Evolutionary conservation across 1,139 yeast genomes (phyloP).

Genomic region (Nakaseomyces delphensis): DNA sequence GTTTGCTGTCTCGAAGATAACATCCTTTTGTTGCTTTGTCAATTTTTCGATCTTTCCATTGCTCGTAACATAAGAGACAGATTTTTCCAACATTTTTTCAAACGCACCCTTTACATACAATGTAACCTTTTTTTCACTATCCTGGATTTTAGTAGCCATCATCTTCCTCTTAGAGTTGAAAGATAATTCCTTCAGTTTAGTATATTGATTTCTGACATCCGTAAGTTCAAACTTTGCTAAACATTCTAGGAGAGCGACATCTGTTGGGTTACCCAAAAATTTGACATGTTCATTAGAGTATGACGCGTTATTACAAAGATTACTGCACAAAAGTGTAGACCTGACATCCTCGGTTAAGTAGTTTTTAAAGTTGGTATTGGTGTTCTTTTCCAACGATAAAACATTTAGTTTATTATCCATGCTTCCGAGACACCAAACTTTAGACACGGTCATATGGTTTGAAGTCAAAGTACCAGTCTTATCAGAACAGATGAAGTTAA

Average conservation of each 20-base stretch:
- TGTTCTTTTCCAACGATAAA: conserved; percentile 43
- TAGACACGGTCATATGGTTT: conserved; percentile 88
- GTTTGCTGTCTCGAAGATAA: conserved; percentile 49
- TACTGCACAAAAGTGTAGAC: conserved; percentile 56
- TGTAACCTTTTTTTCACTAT: conserved; percentile 51
- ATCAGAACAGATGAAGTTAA: conserved; percentile 89
- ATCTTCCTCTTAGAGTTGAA: conserved; percentile 77
- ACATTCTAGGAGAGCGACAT: conserved; percentile 76
- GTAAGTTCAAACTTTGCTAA: conserved; percentile 61
- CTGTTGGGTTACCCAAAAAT: conserved; percentile 87
- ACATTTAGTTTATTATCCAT: conserved; percentile 45
- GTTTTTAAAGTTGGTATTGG: conserved; percentile 37
- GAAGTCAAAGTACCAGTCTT: conserved; percentile 93
- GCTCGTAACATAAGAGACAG: conserved; percentile 50
- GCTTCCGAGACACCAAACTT: conserved; percentile 63
- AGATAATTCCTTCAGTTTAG: conserved; percentile 65
- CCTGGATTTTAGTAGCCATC: conserved; percentile 55
- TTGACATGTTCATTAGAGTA: conserved; percentile 61
- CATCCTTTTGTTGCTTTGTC: conserved; percentile 40
- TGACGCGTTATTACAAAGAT: conserved; percentile 72
- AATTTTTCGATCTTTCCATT: conserved; percentile 47
- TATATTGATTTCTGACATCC: conserved; percentile 47
- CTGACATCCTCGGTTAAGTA: conserved; percentile 45
- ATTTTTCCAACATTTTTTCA: conserved; percentile 60
- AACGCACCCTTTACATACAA: conserved; percentile 83